phyloP scores from a whole-genome alignment of 805 yeast genomes.

The Yueomyces sinensis region DNA sequence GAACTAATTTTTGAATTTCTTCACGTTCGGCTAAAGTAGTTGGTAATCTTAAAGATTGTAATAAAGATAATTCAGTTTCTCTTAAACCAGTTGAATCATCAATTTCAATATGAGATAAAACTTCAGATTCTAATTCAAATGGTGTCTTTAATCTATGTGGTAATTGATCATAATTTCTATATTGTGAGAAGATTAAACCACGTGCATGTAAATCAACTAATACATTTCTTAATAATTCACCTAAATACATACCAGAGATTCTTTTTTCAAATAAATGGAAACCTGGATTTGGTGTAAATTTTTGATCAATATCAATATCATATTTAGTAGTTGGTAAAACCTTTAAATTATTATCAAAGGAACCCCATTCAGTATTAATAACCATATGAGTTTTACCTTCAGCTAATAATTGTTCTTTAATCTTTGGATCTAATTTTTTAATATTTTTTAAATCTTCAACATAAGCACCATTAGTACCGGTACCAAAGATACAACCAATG shows the following conservation, averaged over 20 bases:
- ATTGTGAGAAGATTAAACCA: conserved; percentile 47
- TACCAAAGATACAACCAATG: conserved; percentile 88
- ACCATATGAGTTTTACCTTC: conserved; percentile 60
- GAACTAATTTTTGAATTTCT: conserved; percentile 58
- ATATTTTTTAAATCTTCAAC: conserved; percentile 64
- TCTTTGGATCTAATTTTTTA: conserved; percentile 49
- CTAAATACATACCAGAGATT: conserved; percentile 84
- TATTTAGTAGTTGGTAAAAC: conserved; percentile 67
- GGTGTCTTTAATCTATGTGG: conserved; percentile 59
- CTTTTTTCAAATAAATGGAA: conserved; percentile 89
- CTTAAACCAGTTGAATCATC: conserved; percentile 66
- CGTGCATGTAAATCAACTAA: conserved; percentile 53
- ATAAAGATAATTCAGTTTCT: conserved; percentile 55
- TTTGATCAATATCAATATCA: conserved; percentile 57
- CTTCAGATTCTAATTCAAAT: conserved; percentile 70
- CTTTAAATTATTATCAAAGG: conserved; percentile 75
- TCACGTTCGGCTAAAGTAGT: conserved; percentile 60
- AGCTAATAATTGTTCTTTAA: conserved; percentile 25
- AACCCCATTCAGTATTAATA: conserved; percentile 96
- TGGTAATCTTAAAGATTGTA: conserved; percentile 54
- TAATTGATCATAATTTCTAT: conserved; percentile 26
- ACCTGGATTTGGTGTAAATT: conserved; percentile 65
- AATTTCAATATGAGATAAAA: conserved; percentile 73
- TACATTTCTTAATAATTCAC: conserved; percentile 72
- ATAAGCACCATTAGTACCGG: conserved; percentile 97